These are phyloP conservation scores for Penicillium sp. DNA, from an alignment of 2,329 filamentous ascomycete species.

Conservation along the genomic window DNA sequence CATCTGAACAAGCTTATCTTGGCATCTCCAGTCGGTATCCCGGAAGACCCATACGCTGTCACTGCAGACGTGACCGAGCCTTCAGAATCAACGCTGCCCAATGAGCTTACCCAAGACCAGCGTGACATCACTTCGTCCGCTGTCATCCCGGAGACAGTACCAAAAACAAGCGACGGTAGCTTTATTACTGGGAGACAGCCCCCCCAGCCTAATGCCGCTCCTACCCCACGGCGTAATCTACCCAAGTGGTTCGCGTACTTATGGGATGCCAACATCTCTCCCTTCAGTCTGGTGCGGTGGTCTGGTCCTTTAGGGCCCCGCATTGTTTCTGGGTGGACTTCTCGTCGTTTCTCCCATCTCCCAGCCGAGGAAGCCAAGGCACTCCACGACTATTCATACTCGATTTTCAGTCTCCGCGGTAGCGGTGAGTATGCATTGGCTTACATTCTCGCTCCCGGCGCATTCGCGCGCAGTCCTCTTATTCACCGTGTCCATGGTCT, in stretches of 20 bases:
- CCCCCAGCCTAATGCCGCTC: constrained; percentile 38
- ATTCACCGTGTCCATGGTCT: constrained; percentile 85
- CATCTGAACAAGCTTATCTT: constrained; percentile 94
- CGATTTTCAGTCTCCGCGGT: constrained; percentile 86
- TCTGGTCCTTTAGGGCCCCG: constrained; percentile 86
- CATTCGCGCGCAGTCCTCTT: constrained; percentile 82
- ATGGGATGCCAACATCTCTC: constrained; percentile 96
- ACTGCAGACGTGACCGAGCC: constrained; percentile 77
- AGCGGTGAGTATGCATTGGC: constrained; percentile 91
- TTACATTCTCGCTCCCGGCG: constrained; percentile 90
- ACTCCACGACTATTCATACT: constrained; percentile 91
- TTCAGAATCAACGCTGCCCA: constrained; percentile 67
- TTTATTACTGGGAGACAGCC: constrained; percentile 51
- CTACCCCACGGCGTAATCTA: constrained; percentile 59
- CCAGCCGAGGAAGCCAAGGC: constrained; percentile 75
- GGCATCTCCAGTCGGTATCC: constrained; percentile 89
- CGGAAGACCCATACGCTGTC: constrained; percentile 88
- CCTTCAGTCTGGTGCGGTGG: constrained; percentile 86
- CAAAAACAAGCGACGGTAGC: constrained; percentile 52
- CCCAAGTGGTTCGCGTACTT: constrained; percentile 88
- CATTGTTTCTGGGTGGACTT: constrained; percentile 93
- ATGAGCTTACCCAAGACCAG: constrained; percentile 78
- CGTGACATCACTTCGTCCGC: constrained; percentile 38
- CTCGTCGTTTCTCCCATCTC: constrained; percentile 84
- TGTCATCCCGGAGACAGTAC: constrained; percentile 24